phyloP scores from a whole-genome alignment of 1,284 basidiomycete species.

The Moesziomyces sp. region DNA sequence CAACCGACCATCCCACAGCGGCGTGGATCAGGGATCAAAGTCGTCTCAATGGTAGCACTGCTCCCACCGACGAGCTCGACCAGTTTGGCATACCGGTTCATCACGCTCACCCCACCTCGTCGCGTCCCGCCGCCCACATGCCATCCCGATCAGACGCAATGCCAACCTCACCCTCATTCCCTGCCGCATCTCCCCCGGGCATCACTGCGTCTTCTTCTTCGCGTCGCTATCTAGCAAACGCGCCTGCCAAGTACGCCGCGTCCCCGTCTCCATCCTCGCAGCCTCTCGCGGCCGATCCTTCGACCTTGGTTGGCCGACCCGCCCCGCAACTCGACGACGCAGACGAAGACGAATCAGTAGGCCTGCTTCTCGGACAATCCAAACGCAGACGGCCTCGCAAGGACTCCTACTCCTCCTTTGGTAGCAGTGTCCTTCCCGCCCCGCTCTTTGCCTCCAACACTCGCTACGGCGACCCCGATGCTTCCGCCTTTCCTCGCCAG shows the following conservation, averaged over 20 bases:
- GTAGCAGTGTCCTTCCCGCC: constrained; percentile 45
- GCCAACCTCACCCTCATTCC: constrained; percentile 1
- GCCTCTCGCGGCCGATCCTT: constrained; percentile 3
- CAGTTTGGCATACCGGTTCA: constrained; percentile 38
- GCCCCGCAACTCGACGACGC: constrained; percentile 5
- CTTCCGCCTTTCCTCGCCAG: constrained; percentile 6
- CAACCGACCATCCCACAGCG: constrained; percentile 11
- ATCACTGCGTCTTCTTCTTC: constrained; percentile 27
- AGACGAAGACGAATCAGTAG: constrained; percentile 42
- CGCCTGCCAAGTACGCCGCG: neutral
- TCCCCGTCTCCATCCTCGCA: constrained; percentile 16
- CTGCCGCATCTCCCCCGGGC: constrained; percentile 7
- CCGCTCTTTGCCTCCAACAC: constrained; percentile 19
- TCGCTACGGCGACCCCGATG: constrained; percentile 23
- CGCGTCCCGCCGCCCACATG: constrained; percentile 1
- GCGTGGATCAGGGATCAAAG: constrained; percentile 28
- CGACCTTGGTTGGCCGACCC: constrained; percentile 13
- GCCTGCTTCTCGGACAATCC: constrained; percentile 35
- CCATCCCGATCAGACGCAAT: constrained; percentile 8
- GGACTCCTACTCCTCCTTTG: constrained; percentile 49
- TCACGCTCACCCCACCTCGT: constrained; percentile 15
- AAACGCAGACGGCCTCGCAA: constrained; percentile 36
- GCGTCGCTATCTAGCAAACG: neutral
- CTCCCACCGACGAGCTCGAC: constrained; percentile 29
- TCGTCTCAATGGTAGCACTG: constrained; percentile 7